Evolutionary conservation across 495 filamentous ascomycete genomes (phyloP).

Genomic region (Neurospora hispaniola): DNA sequence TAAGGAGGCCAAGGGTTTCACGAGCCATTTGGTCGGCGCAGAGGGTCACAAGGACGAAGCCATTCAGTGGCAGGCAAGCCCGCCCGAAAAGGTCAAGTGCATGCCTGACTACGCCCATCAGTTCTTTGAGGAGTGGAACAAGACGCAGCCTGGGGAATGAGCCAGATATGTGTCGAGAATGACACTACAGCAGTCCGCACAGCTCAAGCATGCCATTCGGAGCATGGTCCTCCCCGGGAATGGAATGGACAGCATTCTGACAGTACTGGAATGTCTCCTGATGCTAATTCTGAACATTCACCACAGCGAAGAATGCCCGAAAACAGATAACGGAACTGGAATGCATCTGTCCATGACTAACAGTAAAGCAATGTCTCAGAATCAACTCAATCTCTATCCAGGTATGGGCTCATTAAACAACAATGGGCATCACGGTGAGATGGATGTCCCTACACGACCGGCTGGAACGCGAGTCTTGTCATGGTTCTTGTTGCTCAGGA

Average conservation of each 20-base stretch:
- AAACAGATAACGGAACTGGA: background rate
- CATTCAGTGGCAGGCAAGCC: conserved; percentile 11
- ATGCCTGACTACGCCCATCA: conserved; percentile 13
- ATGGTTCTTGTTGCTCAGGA: background rate
- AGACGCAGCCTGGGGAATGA: conserved; percentile 8
- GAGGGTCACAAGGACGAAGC: background rate
- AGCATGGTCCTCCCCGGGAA: too few species aligned
- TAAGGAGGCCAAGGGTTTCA: conserved; percentile 34
- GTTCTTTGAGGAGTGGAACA: conserved; percentile 18
- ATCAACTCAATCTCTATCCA: background rate
- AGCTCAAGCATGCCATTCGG: background rate
- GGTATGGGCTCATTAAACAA: background rate
- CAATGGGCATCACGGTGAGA: background rate
- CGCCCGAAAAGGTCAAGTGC: conserved; percentile 19
- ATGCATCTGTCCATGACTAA: background rate
- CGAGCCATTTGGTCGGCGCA: conserved; percentile 15
- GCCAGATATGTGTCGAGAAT: background rate
- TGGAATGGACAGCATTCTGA: background rate
- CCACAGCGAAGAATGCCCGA: background rate
- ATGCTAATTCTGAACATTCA: background rate
- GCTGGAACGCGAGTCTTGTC: background rate
- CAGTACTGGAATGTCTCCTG: background rate
- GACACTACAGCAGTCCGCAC: background rate
- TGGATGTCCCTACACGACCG: background rate
- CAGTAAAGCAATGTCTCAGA: background rate